Evolutionary conservation across 495 filamentous ascomycete genomes (phyloP).

Genomic region (Lasiosphaeria miniovina): DNA sequence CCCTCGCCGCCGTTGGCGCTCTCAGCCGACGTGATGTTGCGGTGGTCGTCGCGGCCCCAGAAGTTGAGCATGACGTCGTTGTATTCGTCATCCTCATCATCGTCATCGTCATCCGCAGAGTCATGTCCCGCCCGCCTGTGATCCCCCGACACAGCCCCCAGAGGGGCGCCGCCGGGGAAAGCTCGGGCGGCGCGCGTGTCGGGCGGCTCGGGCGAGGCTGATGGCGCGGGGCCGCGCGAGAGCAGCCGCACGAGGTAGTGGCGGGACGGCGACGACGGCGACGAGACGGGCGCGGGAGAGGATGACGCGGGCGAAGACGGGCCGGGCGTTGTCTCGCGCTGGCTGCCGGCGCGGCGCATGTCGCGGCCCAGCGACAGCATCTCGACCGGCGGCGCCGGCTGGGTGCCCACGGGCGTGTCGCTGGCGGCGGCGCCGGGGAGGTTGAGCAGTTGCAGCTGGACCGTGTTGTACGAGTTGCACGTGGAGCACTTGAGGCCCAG

Average conservation of each 20-base stretch:
- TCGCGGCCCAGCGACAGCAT: neutral
- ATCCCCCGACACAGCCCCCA: too few relatives aligned
- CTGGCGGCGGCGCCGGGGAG: conserved; percentile 19
- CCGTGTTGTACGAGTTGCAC: conserved; percentile 82
- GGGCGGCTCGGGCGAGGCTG: too few relatives aligned
- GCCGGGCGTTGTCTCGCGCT: too few relatives aligned
- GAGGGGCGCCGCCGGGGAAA: too few relatives aligned
- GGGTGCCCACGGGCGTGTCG: neutral
- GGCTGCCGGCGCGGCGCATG: neutral
- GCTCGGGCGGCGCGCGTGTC: too few relatives aligned
- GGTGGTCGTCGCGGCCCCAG: conserved; percentile 49
- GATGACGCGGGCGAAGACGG: too few relatives aligned
- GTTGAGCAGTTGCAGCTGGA: conserved; percentile 59
- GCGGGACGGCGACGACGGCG: too few relatives aligned
- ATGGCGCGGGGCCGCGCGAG: too few relatives aligned
- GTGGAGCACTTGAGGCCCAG: conserved; percentile 85
- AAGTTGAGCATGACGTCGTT: conserved; percentile 51
- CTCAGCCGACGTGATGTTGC: neutral
- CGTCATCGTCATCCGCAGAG: conserved; percentile 28
- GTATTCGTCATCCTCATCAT: conserved; percentile 49
- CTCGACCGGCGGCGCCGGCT: neutral
- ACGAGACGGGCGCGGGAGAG: too few relatives aligned
- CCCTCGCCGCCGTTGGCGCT: conserved; percentile 8
- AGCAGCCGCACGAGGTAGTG: too few relatives aligned
- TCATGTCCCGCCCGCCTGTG: neutral